Evolutionary conservation across 805 yeast species (phyloP), one percentile per base, ranked within the genome.

Genomic region (Teunomyces tritomae): DNA sequence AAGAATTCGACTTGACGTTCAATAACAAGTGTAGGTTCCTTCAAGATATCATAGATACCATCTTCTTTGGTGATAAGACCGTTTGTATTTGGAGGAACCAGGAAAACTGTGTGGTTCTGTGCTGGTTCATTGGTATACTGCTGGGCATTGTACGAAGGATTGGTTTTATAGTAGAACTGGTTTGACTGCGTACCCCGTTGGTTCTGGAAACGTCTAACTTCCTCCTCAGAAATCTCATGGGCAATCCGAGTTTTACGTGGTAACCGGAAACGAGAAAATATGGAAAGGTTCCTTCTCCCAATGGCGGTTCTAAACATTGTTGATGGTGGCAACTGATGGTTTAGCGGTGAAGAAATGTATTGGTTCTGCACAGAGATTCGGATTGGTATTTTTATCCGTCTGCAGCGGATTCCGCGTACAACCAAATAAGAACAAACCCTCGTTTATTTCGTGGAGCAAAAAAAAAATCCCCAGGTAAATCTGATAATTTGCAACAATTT

Each of bases 1-100:
- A 89, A 84, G 71, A 85, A 77, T 68, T 94, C 98, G 20, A 94
- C 73, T 60, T 88, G 87, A 48, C 99, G 77, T 60, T 92, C 97
- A 40, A 94, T 81, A 0, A 92, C 89, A 16, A 92, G 65, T 4
- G 92, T 86, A 1, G 97, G 97, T 57, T 89, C 89, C 36, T 77
- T 77, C 35, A 92, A 67, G 5, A 91, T 70, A 37, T 75, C 71
- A 27, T 81, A 77, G 17, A 86, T 75, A 0, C 86, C 84, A 59
- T 86, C 89, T 8, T 74, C 64, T 4, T 71, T 70, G 3, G 79
- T 76, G 20, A 85, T 76, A 16, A 82, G 58, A 1, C 84, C 85
- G 33, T 73, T 71, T 7, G 73, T 57, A 62, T 74, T 74, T 27
- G 77, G 73, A 5, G 74, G 73, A 11, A 61, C 53, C 27, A 56